Base-by-base conservation (phyloP, 352 stramenopile species). In the Globisporangium lucens region DNA sequence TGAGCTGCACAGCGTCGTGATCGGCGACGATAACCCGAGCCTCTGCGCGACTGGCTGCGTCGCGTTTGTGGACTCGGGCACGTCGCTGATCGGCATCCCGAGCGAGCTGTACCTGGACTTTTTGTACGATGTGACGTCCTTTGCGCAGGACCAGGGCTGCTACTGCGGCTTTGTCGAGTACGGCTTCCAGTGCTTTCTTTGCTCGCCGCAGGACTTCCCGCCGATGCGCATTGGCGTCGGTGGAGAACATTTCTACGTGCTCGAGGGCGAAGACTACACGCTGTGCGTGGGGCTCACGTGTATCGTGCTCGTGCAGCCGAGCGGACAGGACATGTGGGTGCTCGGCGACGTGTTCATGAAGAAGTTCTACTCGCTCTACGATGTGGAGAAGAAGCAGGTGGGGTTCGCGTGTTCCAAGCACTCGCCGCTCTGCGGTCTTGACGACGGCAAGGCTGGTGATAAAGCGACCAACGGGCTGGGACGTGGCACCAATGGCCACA, bases 1-100 rank as follows among this genome's bases (percentile, higher is more conserved):
- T 22, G 71, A 82, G 53, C 68, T 94, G 59, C 83, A 93, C 61
- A 89, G 79, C 64, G 73, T 94, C 0, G 66, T 76, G 35, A 76
- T 94, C 13, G 82, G 75, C 17, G 71, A 71, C 24, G 73, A 78
- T 51, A 51, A 63, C 7, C 51, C 62, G n/a, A 87, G 89, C 46
- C 73, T 77, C 2, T 89, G 82, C 33, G 20, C 66, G 0, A 68
- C 82, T 29, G 89, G 83, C 20, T 91, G 83, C 60, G 90, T 95
- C 35, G 96, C 87, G 29, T 99, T 99, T 77, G 88, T 99, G 49
- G 97, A 99, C 89, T 98, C 93, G n/a, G 97, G 97, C 49, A 99
- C 97, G 51, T 98, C 94, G 66, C 86, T 99, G 10, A 89, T 99
- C 57, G 94, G 92, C 12, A 97, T 98, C 51, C 97, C 97, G 7